A percentile compares a stretch with the other conserved stretches of the same genome.
phyloP scores from a whole-genome alignment of 1,284 basidiomycete species.

The Leucoagaricus sp. region DNA sequence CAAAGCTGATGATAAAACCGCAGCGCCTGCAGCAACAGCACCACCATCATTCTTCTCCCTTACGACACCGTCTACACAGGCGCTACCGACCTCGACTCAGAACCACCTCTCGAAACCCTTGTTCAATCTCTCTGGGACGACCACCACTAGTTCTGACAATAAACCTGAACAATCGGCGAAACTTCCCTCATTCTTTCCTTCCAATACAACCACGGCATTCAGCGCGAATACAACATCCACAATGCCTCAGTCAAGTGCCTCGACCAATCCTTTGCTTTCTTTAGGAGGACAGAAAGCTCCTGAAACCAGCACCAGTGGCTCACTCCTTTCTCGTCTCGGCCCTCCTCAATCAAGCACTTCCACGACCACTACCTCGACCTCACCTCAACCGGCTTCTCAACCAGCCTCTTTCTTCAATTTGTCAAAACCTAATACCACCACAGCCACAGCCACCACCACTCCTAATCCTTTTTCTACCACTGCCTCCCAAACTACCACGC shows the following conservation, averaged over 20 bases:
- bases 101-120: too few relatives aligned
- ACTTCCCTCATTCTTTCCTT: neutral
- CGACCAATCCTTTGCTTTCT: neutral
- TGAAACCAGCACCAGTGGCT: neutral
- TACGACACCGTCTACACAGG: neutral
- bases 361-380: neutral
- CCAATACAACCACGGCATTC: neutral
- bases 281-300: too few relatives aligned
- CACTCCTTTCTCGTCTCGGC: slow-evolving; percentile 2
- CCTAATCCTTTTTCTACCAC: slow-evolving; percentile 2
- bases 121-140: neutral
- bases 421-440: neutral
- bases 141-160: neutral
- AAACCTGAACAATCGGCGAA: neutral
- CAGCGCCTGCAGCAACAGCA: neutral
- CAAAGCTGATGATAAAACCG: neutral
- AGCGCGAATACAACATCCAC: neutral
- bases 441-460: neutral
- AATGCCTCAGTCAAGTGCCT: neutral
- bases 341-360: neutral
- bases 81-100: too few relatives aligned
- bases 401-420: slow-evolving; percentile 1
- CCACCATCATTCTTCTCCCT: neutral
- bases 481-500: neutral
- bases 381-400: neutral